Conservation (phyloP, 805 yeast species). For the Metschnikowia aberdeeniae region DNA sequence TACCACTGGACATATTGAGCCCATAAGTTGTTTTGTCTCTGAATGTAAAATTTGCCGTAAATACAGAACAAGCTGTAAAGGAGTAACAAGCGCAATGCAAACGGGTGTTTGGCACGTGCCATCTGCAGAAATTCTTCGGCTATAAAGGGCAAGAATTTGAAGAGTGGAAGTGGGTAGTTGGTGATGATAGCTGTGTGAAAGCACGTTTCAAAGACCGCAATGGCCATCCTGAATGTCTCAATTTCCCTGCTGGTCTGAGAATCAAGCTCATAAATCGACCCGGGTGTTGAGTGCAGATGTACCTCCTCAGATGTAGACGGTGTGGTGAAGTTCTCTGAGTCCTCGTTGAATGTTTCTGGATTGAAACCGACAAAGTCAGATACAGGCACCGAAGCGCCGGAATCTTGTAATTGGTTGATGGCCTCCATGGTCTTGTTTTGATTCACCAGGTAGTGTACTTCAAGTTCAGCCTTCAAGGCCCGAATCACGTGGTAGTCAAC, state of each 20-base stretch:
- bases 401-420: slow-evolving; percentile 4
- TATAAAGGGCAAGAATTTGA: slow-evolving; percentile 23
- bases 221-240: slow-evolving; percentile 4
- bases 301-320: not conserved
- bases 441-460: not conserved
- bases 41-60: slow-evolving; percentile 21
- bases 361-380: not conserved
- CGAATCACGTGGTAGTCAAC: not conserved
- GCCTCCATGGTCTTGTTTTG: slow-evolving; percentile 1
- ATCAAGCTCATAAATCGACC: slow-evolving; percentile 6
- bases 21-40: slow-evolving; percentile 26
- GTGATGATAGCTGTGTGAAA: slow-evolving; percentile 12
- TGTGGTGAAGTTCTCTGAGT: too few relatives aligned
- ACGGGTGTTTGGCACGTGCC: slow-evolving; percentile 19
- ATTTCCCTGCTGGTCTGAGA: slow-evolving; percentile 9
- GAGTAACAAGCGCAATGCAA: slow-evolving; percentile 26
- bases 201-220: slow-evolving; percentile 15
- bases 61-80: slow-evolving; percentile 19
- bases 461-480: not conserved
- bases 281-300: not conserved
- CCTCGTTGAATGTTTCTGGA: not conserved
- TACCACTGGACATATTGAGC: slow-evolving; percentile 22
- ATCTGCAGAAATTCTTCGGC: slow-evolving; percentile 16
- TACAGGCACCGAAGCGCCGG: slow-evolving; percentile 2
- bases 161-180: slow-evolving; percentile 31